Percentiles rank a stretch among this genome's conserved stretches.
phyloP scores from a whole-genome alignment of 2,329 filamentous ascomycete genomes.

The Fragosphaeria purpurea region DNA sequence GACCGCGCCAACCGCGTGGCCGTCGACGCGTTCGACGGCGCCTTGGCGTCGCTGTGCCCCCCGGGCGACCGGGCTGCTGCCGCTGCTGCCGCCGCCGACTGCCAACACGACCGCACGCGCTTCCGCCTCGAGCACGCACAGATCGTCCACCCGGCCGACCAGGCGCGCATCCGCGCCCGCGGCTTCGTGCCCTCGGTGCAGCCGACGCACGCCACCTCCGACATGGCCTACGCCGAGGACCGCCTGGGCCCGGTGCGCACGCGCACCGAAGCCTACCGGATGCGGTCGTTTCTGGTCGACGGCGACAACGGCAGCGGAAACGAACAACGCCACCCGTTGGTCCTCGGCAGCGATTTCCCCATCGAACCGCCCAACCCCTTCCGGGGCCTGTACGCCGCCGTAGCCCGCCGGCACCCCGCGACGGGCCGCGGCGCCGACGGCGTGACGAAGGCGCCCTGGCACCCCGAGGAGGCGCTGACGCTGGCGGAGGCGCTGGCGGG shows the following conservation, averaged over 20 bases:
- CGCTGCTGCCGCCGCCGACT: slow-evolving; percentile 24
- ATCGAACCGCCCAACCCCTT: slow-evolving; percentile 61
- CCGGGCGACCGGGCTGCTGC: no score
- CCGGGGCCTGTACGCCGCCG: slow-evolving; percentile 58
- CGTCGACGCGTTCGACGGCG: slow-evolving; percentile 50
- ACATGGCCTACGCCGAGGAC: slow-evolving; percentile 55
- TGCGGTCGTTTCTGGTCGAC: slow-evolving; percentile 48
- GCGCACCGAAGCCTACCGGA: slow-evolving; percentile 50
- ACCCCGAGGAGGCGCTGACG: slow-evolving; percentile 47
- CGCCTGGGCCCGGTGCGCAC: slow-evolving; percentile 50
- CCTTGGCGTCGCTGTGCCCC: slow-evolving; percentile 44
- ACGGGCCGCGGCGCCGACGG: slow-evolving; percentile 41
- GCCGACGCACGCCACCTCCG: slow-evolving; percentile 62
- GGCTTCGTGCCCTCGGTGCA: slow-evolving; percentile 60
- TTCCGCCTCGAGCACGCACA: slow-evolving; percentile 64
- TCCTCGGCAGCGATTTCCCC: slow-evolving; percentile 62
- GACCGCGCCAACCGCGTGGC: slow-evolving; percentile 58
- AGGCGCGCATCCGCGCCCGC: slow-evolving; percentile 44
- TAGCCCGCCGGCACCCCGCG: slow-evolving; percentile 49
- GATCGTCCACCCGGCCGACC: slow-evolving; percentile 58
- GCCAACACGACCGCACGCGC: slow-evolving; percentile 23
- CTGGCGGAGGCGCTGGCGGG: slow-evolving; percentile 50
- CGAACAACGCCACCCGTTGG: slow-evolving; percentile 7
- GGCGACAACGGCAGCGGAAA: neutral
- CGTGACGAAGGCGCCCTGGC: slow-evolving; percentile 44